Conservation (phyloP, 164 flowering plant species). For the Vitis rotundifolia region DNA sequence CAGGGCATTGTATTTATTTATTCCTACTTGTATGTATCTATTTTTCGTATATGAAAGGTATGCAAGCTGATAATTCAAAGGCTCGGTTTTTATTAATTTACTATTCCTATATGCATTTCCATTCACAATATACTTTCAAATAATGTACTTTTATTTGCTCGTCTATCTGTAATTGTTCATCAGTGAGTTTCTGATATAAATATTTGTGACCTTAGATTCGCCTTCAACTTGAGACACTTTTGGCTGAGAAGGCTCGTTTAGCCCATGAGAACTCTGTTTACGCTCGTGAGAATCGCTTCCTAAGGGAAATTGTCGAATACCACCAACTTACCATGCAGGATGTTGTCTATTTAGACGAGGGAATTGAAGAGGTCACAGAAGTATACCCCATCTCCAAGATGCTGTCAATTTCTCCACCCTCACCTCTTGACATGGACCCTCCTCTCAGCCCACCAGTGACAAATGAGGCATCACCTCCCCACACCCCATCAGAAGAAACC, state of each 20-base stretch:
- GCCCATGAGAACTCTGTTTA: slow-evolving; percentile 82
- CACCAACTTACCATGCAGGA: slow-evolving; percentile 98
- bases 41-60: too few relatives aligned
- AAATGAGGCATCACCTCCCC: slow-evolving; percentile 12
- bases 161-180: not conserved
- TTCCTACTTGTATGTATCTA: too few relatives aligned
- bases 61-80: too few relatives aligned
- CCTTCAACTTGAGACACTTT: slow-evolving; percentile 85
- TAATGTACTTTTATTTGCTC: too few relatives aligned
- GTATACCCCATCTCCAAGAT: slow-evolving; percentile 45
- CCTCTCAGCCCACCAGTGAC: slow-evolving; percentile 11
- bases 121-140: not conserved
- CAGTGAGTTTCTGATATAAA: not conserved
- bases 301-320: slow-evolving; percentile 94
- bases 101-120: not conserved
- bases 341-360: slow-evolving; percentile 84
- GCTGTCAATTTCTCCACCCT: slow-evolving; percentile 39
- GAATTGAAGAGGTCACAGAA: slow-evolving; percentile 82
- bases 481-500: not conserved
- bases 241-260: slow-evolving; percentile 92
- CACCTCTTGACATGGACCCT: slow-evolving; percentile 21
- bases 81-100: too few relatives aligned
- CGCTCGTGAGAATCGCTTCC: slow-evolving; percentile 87
- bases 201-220: slow-evolving; percentile 60
- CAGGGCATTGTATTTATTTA: too few relatives aligned